These are phyloP conservation scores for Boletellus dicymbophilus DNA, from an alignment of 1,284 basidiomycete genomes.

Conservation along the genomic window DNA sequence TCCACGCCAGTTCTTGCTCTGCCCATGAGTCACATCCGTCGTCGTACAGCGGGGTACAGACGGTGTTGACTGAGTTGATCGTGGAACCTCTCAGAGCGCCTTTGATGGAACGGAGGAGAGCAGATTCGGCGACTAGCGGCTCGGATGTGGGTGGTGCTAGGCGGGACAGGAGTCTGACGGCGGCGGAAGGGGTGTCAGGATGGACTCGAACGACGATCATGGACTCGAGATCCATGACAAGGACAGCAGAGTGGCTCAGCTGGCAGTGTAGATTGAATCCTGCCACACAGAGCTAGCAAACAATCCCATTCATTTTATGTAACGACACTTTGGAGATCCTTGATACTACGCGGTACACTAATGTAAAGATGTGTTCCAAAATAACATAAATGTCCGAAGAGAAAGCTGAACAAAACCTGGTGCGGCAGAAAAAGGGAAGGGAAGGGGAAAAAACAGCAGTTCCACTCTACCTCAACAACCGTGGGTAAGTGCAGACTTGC, in stretches of 20 bases:
- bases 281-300: no score
- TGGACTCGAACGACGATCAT: slow-evolving; percentile 38
- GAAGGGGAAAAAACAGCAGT: no score
- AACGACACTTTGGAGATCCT: slow-evolving; percentile 14
- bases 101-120: slow-evolving; percentile 52
- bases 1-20: slow-evolving; percentile 71
- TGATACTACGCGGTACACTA: slow-evolving; percentile 26
- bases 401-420: slow-evolving; percentile 9
- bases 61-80: slow-evolving; percentile 37
- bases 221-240: slow-evolving; percentile 21
- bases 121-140: slow-evolving; percentile 34
- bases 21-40: slow-evolving; percentile 36
- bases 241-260: not conserved
- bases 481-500: no score
- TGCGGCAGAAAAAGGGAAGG: not conserved
- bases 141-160: slow-evolving; percentile 8
- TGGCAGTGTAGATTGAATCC: no score
- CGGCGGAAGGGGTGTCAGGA: slow-evolving; percentile 35
- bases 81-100: slow-evolving; percentile 52
- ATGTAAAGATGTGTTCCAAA: slow-evolving; percentile 33
- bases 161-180: slow-evolving; percentile 27
- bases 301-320: slow-evolving; percentile 1
- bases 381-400: slow-evolving; percentile 37
- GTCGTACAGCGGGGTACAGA: slow-evolving; percentile 42
- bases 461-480: no score